Conservation (phyloP, 192 early-diverging fungal species). For the Dimargaris xerosporica region DNA sequence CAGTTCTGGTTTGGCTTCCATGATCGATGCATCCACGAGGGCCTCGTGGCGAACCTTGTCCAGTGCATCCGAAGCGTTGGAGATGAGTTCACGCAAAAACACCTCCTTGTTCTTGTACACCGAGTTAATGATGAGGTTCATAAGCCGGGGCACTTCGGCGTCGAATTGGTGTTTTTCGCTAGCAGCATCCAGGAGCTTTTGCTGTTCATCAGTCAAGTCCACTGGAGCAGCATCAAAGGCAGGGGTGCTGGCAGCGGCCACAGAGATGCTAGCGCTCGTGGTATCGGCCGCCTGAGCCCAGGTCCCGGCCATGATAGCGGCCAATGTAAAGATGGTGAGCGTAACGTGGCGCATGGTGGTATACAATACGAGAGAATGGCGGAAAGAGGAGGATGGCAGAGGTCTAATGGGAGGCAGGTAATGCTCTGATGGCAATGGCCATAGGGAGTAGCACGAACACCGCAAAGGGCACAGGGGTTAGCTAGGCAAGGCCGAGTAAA, state of each 20-base stretch:
- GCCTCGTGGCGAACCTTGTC: conserved; percentile 99
- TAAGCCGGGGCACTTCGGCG: conserved; percentile 99
- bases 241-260: neutral
- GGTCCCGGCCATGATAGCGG: conserved; percentile 1
- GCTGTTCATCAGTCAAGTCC: conserved; percentile 4
- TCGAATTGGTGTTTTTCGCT: conserved; percentile 82
- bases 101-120: conserved; percentile 98
- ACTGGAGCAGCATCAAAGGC: neutral
- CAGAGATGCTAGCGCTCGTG: neutral
- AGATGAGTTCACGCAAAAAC: conserved; percentile 97
- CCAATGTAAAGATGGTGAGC: conserved; percentile 10
- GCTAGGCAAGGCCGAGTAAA: too few species aligned
- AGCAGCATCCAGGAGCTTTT: neutral
- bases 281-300: neutral
- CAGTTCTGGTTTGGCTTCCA: conserved; percentile 86
- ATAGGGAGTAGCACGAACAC: too few species aligned
- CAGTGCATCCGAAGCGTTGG: conserved; percentile 83
- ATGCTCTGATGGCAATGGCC: too few species aligned
- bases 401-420: too few species aligned
- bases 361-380: too few species aligned
- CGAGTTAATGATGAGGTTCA: conserved; percentile 99
- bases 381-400: too few species aligned
- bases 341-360: conserved; percentile 5
- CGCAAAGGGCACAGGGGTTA: too few species aligned
- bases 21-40: conserved; percentile 73